Conservation (phyloP, 768 basidiomycete genomes). For the Phylloporus sp. region DNA sequence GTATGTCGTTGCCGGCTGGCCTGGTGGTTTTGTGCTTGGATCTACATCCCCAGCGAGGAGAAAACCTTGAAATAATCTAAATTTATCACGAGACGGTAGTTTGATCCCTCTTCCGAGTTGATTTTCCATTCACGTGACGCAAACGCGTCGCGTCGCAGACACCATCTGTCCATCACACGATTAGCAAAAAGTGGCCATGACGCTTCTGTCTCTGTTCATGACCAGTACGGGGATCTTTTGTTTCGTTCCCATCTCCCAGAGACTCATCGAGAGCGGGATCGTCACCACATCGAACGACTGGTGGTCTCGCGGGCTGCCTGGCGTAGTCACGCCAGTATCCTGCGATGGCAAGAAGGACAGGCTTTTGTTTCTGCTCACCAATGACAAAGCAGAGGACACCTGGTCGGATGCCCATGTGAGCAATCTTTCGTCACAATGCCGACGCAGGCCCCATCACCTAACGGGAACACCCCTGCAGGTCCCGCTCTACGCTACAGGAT, state of each 20-base stretch:
- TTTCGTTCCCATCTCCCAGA: constrained; percentile 24
- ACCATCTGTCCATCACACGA: background rate
- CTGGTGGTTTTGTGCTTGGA: no score
- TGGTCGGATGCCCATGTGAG: constrained; percentile 7
- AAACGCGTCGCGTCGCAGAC: constrained; percentile 9
- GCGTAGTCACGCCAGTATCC: background rate
- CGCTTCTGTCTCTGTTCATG: constrained; percentile 22
- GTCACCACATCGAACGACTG: constrained; percentile 5
- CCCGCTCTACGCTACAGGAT: background rate
- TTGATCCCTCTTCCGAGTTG: constrained; percentile 9
- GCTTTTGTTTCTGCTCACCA: background rate
- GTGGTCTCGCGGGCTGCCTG: constrained; percentile 1
- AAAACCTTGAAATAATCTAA: no score
- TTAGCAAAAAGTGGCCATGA: constrained; percentile 4
- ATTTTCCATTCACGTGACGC: constrained; percentile 22
- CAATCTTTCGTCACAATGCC: background rate
- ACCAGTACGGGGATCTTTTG: constrained; percentile 24
- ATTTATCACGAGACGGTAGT: no score
- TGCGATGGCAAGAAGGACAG: background rate
- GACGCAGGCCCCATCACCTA: background rate
- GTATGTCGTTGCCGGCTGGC: no score
- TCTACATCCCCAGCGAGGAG: no score
- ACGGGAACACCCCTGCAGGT: background rate
- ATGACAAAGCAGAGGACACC: background rate
- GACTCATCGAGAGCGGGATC: constrained; percentile 24